These are phyloP conservation scores for Blastocystis sp. DNA, from an alignment of 352 stramenopile species.

Conservation along the genomic window DNA sequence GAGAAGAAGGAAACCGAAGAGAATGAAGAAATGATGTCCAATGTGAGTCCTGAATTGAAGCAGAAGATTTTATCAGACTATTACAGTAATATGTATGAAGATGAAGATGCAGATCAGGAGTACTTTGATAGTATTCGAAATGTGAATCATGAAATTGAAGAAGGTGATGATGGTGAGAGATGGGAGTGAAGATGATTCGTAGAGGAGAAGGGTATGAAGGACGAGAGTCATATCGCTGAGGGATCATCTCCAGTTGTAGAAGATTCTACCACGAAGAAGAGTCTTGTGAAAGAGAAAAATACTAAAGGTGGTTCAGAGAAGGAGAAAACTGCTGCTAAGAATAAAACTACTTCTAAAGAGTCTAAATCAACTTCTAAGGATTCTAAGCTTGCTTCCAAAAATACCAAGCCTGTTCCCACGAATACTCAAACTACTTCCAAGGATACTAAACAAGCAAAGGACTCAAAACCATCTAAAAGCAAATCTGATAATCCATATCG, in stretches of 20 bases:
- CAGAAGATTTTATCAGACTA: neutral
- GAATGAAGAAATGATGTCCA: constrained; percentile 10
- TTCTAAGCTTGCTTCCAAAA: neutral
- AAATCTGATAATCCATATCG: constrained; percentile 36
- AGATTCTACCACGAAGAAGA: neutral
- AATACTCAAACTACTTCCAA: neutral
- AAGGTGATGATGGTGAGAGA: neutral
- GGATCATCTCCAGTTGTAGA: neutral
- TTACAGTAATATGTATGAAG: constrained; percentile 27
- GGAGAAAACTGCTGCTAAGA: neutral
- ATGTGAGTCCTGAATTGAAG: neutral
- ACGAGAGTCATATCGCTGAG: too few species aligned
- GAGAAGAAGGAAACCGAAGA: constrained; percentile 47
- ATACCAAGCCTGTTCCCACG: neutral
- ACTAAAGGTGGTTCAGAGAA: neutral
- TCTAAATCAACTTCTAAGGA: neutral
- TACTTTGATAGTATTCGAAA: neutral
- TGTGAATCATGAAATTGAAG: neutral
- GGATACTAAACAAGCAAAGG: neutral
- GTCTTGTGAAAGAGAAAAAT: neutral
- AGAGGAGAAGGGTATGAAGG: neutral
- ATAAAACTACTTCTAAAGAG: neutral
- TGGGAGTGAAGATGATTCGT: neutral
- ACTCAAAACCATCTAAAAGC: neutral
- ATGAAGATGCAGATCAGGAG: constrained; percentile 19